Percentiles rank a stretch among this genome's conserved stretches.
Conservation (phyloP, 2,329 filamentous ascomycete species). For the Trichoderma guizhouense region DNA sequence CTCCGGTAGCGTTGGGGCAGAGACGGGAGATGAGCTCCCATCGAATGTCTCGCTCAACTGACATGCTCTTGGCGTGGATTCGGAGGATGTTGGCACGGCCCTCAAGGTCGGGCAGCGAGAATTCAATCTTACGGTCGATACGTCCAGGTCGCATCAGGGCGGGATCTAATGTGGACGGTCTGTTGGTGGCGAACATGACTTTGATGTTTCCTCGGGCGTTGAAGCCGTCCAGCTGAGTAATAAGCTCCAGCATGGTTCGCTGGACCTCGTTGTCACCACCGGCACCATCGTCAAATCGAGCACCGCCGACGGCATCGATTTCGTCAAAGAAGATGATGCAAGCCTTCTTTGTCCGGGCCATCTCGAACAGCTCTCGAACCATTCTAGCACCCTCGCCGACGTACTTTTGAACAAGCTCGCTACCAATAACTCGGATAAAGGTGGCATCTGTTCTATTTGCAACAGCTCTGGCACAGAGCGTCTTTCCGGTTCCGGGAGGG, state of each 20-base stretch:
- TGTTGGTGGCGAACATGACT: slow-evolving; percentile 98
- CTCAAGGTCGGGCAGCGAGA: slow-evolving; percentile 94
- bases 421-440: slow-evolving; percentile 97
- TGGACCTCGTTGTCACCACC: slow-evolving; percentile 98
- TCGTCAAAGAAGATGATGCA: slow-evolving; percentile 99
- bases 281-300: slow-evolving; percentile 93
- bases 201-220: slow-evolving; percentile 98
- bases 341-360: slow-evolving; percentile 98
- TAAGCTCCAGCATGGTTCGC: slow-evolving; percentile 95
- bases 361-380: slow-evolving; percentile 98
- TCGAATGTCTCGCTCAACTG: slow-evolving; percentile 94
- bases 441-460: slow-evolving; percentile 98
- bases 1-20: slow-evolving; percentile 95
- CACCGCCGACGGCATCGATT: slow-evolving; percentile 93
- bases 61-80: slow-evolving; percentile 99
- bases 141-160: slow-evolving; percentile 94
- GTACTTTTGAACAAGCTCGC: slow-evolving; percentile 97
- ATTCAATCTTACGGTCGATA: slow-evolving; percentile 99
- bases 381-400: slow-evolving; percentile 97
- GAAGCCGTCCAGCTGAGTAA: slow-evolving; percentile 95
- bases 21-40: slow-evolving; percentile 98
- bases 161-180: slow-evolving; percentile 92
- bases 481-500: slow-evolving; percentile 97
- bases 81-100: slow-evolving; percentile 95
- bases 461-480: slow-evolving; percentile 92